These are phyloP conservation scores for Pleurozium schreberi DNA, from an alignment of 225 moss, liverwort and hornwort genomes.

Conservation along the genomic window DNA sequence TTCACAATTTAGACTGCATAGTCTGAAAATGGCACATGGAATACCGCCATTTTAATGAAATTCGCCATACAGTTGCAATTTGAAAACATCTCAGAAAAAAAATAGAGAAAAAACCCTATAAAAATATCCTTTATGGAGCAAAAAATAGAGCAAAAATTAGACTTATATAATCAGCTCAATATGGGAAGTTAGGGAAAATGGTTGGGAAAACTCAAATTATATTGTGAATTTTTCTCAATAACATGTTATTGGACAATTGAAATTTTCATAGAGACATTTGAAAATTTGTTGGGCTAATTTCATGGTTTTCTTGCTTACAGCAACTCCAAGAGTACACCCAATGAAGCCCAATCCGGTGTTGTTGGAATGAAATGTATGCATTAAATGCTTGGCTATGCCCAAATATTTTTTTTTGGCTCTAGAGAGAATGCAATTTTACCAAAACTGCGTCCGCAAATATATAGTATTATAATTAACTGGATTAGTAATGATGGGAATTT, in stretches of 20 bases:
- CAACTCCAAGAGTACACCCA: not conserved
- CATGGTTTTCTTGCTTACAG: not conserved
- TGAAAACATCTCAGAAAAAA: too few relatives aligned
- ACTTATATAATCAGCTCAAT: too few relatives aligned
- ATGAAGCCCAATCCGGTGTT: not conserved
- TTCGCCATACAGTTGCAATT: too few relatives aligned
- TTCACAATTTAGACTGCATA: too few relatives aligned
- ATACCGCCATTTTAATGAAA: too few relatives aligned
- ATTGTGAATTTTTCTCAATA: not conserved
- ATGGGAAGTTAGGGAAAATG: too few relatives aligned
- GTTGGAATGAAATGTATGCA: not conserved
- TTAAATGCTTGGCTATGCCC: not conserved
- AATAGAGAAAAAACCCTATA: too few relatives aligned
- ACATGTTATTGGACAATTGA: not conserved
- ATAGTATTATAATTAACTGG: not conserved
- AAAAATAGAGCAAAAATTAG: too few relatives aligned
- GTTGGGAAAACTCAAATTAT: too few relatives aligned
- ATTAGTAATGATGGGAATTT: not conserved
- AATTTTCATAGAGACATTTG: not conserved
- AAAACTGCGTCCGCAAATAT: not conserved
- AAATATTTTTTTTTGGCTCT: not conserved
- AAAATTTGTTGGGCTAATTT: not conserved
- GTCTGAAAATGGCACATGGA: too few relatives aligned
- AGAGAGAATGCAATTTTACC: not conserved
- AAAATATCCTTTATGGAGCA: too few relatives aligned